These are phyloP conservation scores for Cymbopogon flexuosus DNA, from an alignment of 202 grass and related monocot species.

Conservation along the genomic window DNA sequence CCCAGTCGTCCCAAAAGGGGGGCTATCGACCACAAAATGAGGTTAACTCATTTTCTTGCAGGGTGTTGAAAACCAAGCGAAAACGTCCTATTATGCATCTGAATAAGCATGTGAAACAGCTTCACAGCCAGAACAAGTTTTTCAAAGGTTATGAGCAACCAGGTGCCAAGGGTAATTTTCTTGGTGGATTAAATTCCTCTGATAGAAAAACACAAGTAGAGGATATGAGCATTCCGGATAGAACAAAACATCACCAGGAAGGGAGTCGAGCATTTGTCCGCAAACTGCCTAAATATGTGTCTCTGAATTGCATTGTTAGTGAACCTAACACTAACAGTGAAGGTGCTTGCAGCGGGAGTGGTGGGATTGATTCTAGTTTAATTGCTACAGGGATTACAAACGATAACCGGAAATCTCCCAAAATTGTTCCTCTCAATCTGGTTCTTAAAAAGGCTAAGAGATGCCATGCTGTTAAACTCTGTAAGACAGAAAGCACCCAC, in stretches of 20 bases:
- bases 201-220: conserved; percentile 29
- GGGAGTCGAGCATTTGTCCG: conserved; percentile 37
- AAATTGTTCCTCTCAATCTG: conserved; percentile 74
- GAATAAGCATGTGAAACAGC: conserved; percentile 42
- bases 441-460: conserved; percentile 73
- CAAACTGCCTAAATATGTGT: conserved; percentile 85
- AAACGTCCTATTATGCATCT: conserved; percentile 40
- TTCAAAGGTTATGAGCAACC: conserved; percentile 26
- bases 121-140: conserved; percentile 36
- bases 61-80: conserved; percentile 42
- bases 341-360: conserved; percentile 37
- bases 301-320: conserved; percentile 69
- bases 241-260: conserved; percentile 28
- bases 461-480: conserved; percentile 37
- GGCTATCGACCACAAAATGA: conserved; percentile 25
- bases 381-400: conserved; percentile 60
- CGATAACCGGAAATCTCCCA: conserved; percentile 64
- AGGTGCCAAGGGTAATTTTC: conserved; percentile 23
- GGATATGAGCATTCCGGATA: not conserved
- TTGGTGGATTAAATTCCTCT: conserved; percentile 22
- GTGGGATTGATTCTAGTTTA: conserved; percentile 50
- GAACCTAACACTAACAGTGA: conserved; percentile 50
- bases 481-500: conserved; percentile 28
- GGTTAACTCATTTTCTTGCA: conserved; percentile 30
- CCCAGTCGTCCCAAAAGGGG: conserved; percentile 33